Percentiles rank a stretch among this genome's conserved stretches.
phyloP scores from a whole-genome alignment of 2,329 filamentous ascomycete genomes.

The Verticillium alfalfae region DNA sequence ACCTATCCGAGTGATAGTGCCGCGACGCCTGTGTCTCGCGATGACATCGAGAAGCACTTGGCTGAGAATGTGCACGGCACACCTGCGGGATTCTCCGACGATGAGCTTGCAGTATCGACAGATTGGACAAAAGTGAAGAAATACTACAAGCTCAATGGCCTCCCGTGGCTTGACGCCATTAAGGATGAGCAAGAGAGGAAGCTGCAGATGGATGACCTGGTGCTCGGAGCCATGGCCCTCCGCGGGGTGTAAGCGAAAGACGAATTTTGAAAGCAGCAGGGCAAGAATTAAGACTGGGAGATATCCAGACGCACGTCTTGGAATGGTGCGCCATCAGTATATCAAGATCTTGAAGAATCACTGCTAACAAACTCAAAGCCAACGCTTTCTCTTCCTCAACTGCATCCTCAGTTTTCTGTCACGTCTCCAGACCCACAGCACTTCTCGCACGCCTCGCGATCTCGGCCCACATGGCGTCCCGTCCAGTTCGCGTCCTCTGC shows the following conservation, averaged over 20 bases:
- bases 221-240: conserved; percentile 74
- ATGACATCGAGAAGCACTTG: conserved; percentile 55
- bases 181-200: conserved; percentile 36
- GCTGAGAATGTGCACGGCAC: conserved; percentile 55
- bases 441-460: conserved; percentile 48
- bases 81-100: conserved; percentile 55
- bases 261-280: too few relatives aligned
- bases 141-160: conserved; percentile 74
- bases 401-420: not conserved
- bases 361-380: not conserved
- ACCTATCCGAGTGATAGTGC: conserved; percentile 41
- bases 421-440: conserved; percentile 27
- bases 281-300: too few relatives aligned
- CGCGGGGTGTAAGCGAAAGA: conserved; percentile 39
- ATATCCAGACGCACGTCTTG: too few relatives aligned
- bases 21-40: conserved; percentile 34
- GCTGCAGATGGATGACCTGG: conserved; percentile 59
- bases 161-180: conserved; percentile 42
- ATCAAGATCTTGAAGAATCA: not conserved
- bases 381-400: not conserved
- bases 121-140: conserved; percentile 71
- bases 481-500: conserved; percentile 53
- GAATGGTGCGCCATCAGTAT: too few relatives aligned
- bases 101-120: conserved; percentile 49
- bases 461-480: conserved; percentile 59